These are phyloP conservation scores for Macaranga tanarius DNA, from an alignment of 441 rosid genomes.

Conservation along the genomic window DNA sequence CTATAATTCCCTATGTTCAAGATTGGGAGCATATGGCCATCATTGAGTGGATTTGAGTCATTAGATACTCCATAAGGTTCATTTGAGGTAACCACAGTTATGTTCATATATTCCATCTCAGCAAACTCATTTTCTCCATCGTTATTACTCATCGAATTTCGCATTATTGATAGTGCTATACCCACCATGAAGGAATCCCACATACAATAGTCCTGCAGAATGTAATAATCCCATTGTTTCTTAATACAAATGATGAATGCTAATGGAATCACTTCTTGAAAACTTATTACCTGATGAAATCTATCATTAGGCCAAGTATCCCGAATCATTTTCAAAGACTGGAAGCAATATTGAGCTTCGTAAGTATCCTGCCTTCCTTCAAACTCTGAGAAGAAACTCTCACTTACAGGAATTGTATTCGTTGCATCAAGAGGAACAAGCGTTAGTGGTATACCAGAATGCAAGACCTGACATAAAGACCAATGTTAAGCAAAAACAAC, in stretches of 20 bases:
- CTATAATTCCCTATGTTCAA: conserved; percentile 53
- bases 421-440: conserved; percentile 92
- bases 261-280: neutral
- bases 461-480: conserved; percentile 55
- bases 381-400: conserved; percentile 57
- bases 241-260: too few species aligned
- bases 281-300: conserved; percentile 49
- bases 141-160: conserved; percentile 26
- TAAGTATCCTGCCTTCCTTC: conserved; percentile 58
- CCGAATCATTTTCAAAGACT: conserved; percentile 64
- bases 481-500: neutral
- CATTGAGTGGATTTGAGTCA: conserved; percentile 78
- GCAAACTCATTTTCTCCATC: conserved; percentile 73
- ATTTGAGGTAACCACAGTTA: conserved; percentile 79
- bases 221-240: too few species aligned
- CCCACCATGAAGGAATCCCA: conserved; percentile 89
- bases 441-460: conserved; percentile 82
- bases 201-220: conserved; percentile 71
- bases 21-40: conserved; percentile 50
- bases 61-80: conserved; percentile 64
- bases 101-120: conserved; percentile 81
- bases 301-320: conserved; percentile 61
- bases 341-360: conserved; percentile 79
- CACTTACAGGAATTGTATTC: conserved; percentile 61
- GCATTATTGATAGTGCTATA: conserved; percentile 72